phyloP scores from a whole-genome alignment of 805 yeast genomes.

The Ogataea pignaliae region DNA sequence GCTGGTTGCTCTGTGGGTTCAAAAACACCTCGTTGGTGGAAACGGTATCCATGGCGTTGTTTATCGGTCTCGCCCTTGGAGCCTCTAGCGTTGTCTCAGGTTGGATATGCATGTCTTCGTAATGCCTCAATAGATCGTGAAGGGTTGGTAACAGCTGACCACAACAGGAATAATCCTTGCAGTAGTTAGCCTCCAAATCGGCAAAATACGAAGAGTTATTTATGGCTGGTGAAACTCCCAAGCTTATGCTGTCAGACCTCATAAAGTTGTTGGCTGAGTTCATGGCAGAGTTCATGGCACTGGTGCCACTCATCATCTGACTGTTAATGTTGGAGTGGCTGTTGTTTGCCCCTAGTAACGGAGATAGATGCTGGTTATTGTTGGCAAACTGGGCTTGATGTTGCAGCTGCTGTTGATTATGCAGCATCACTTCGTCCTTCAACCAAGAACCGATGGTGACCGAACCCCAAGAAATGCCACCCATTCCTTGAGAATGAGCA shows the following conservation, averaged over 20 bases:
- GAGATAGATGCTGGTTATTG: conserved; percentile 14
- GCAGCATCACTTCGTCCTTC: conserved; percentile 82
- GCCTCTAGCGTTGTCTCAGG: conserved; percentile 43
- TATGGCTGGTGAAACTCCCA: conserved; percentile 60
- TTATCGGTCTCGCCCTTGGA: conserved; percentile 44
- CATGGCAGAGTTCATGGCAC: conserved; percentile 7
- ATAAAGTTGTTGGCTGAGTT: conserved; percentile 21
- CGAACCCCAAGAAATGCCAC: conserved; percentile 97
- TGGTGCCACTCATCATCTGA: conserved; percentile 6
- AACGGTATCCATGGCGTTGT: conserved; percentile 72
- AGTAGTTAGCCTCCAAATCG: conserved; percentile 89
- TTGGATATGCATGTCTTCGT: conserved; percentile 90
- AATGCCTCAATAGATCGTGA: conserved; percentile 89
- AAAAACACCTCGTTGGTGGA: conserved; percentile 90
- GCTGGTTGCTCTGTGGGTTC: conserved; percentile 22
- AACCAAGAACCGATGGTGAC: conserved; percentile 94
- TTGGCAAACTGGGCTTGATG: conserved; percentile 5
- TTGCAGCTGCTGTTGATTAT: conserved; percentile 19
- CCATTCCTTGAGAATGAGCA: conserved; percentile 97
- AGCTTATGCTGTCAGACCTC: conserved; percentile 25
- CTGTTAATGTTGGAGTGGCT: conserved; percentile 2
- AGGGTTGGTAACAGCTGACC: conserved; percentile 88
- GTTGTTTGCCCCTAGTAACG: conserved; percentile 17
- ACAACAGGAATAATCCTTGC: conserved; percentile 95
- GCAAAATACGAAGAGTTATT: conserved; percentile 79